These are phyloP conservation scores for Rhodotorula kratochvilovae DNA, from an alignment of 768 basidiomycete species.

Conservation along the genomic window DNA sequence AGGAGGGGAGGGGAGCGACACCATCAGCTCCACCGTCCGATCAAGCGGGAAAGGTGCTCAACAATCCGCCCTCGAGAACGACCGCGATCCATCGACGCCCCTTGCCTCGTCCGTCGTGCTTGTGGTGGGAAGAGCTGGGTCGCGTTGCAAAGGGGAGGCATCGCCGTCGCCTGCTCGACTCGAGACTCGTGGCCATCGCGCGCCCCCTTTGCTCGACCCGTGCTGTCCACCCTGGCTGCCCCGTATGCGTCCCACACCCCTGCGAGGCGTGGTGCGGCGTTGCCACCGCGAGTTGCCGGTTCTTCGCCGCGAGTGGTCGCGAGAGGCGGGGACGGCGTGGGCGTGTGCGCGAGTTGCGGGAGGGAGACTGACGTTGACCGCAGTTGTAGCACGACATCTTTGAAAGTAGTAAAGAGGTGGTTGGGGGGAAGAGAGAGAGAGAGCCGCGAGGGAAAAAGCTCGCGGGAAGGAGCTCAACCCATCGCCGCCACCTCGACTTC, in stretches of 20 bases:
- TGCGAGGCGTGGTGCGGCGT: no score
- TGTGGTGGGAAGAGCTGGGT: neutral
- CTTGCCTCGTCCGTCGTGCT: neutral
- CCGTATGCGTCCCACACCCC: no score
- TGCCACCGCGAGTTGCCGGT: neutral
- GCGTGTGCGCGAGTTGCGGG: neutral
- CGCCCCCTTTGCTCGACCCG: neutral
- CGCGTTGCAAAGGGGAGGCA: slow-evolving; percentile 15
- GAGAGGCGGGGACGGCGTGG: neutral
- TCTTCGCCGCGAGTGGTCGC: neutral
- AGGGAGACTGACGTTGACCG: slow-evolving; percentile 31
- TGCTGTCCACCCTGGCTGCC: no score
- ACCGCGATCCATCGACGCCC: neutral
- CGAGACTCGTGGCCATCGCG: neutral
- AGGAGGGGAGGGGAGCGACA: slow-evolving; percentile 3
- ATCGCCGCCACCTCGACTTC: no score
- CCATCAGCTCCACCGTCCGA: slow-evolving; percentile 30
- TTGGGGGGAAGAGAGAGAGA: neutral
- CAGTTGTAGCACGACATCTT: slow-evolving; percentile 38
- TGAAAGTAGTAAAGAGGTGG: neutral
- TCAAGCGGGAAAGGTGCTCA: slow-evolving; percentile 5
- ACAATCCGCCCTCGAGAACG: neutral
- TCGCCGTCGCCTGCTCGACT: no score
- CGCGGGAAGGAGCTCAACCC: neutral
- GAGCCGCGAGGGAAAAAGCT: neutral